These are phyloP conservation scores for Infundibulicybe gibba DNA, from an alignment of 768 basidiomycete genomes.

Conservation along the genomic window DNA sequence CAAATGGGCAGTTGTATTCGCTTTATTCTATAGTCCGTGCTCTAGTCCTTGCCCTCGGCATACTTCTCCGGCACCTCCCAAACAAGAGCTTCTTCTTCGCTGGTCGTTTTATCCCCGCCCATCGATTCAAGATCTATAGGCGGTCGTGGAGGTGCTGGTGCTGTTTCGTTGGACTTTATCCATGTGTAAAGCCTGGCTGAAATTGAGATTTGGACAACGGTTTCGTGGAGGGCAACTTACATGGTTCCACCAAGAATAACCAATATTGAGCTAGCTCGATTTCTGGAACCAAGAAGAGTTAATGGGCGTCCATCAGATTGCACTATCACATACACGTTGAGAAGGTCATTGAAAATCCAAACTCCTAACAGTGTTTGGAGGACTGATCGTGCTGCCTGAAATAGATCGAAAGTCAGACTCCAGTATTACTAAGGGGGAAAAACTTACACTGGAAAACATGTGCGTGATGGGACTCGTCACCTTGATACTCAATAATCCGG, in stretches of 20 bases:
- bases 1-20: too few species aligned
- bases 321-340: conserved; percentile 55
- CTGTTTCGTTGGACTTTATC: conserved; percentile 32
- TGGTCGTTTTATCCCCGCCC: conserved; percentile 11
- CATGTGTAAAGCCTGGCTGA: conserved; percentile 48
- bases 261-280: conserved; percentile 60
- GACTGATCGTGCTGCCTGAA: conserved; percentile 75
- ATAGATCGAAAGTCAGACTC: conserved; percentile 8
- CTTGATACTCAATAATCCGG: conserved; percentile 77
- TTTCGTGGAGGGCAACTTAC: conserved; percentile 26
- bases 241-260: conserved; percentile 69
- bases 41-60: background rate
- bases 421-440: background rate
- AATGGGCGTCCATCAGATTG: background rate
- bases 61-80: conserved; percentile 24
- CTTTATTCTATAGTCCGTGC: too few species aligned
- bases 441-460: conserved; percentile 76
- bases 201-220: background rate
- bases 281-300: conserved; percentile 30
- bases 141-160: conserved; percentile 18
- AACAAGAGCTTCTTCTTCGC: conserved; percentile 14
- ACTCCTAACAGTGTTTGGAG: conserved; percentile 81
- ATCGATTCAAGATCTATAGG: conserved; percentile 37
- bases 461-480: conserved; percentile 82
- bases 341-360: conserved; percentile 69